Conservation (phyloP, 2,329 filamentous ascomycete species). For the Fragosphaeria purpurea region DNA sequence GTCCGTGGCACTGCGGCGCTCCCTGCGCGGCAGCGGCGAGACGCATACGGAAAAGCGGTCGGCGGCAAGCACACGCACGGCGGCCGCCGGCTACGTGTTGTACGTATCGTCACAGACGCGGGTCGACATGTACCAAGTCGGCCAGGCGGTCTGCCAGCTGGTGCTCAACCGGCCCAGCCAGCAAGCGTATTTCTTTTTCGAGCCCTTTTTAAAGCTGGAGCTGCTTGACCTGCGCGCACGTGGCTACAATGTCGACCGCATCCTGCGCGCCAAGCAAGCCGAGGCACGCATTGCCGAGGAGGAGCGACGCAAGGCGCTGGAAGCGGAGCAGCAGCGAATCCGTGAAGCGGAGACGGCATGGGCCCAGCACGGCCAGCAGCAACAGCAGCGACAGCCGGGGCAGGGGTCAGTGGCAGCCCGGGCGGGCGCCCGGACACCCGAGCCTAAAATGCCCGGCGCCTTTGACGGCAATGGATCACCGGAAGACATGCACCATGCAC, state of each 20-base stretch:
- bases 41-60: slow-evolving; percentile 66
- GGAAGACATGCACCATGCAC: slow-evolving; percentile 23
- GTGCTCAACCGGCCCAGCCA: slow-evolving; percentile 75
- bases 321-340: slow-evolving; percentile 60
- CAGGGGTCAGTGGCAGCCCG: slow-evolving; percentile 27
- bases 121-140: slow-evolving; percentile 79
- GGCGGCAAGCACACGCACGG: slow-evolving; percentile 51
- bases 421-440: slow-evolving; percentile 30
- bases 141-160: slow-evolving; percentile 72
- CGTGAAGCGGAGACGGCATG: slow-evolving; percentile 43
- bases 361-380: slow-evolving; percentile 30
- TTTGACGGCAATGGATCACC: slow-evolving; percentile 55
- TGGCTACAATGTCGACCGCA: slow-evolving; percentile 94
- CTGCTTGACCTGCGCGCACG: slow-evolving; percentile 72
- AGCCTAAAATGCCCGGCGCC: slow-evolving; percentile 59
- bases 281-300: slow-evolving; percentile 83
- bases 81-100: slow-evolving; percentile 48
- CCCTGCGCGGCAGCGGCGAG: slow-evolving; percentile 57
- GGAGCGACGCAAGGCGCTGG: slow-evolving; percentile 62
- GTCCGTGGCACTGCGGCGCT: slow-evolving; percentile 65
- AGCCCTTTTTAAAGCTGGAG: slow-evolving; percentile 80
- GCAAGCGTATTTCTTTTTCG: slow-evolving; percentile 80
- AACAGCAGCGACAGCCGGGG: slow-evolving; percentile 9
- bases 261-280: slow-evolving; percentile 76
- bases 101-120: slow-evolving; percentile 62